Percentiles rank a stretch among this genome's conserved stretches.
Conservation (phyloP, 2,329 filamentous ascomycete genomes). For the Corniculantispora saksenae region DNA sequence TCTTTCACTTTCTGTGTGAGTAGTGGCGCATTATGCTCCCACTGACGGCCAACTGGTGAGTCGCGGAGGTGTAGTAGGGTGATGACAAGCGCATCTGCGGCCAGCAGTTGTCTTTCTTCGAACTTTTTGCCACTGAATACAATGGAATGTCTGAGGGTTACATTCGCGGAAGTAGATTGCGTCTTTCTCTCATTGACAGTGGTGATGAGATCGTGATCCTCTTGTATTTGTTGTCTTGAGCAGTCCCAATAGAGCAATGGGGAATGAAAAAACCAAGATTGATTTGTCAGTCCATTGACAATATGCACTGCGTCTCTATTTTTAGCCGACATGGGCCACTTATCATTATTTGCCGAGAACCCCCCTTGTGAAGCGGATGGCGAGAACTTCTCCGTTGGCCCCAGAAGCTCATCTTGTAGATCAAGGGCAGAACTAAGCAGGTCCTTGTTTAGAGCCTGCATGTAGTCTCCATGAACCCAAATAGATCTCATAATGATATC, state of each 20-base stretch:
- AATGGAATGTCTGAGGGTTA: constrained; percentile 74
- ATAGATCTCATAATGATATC: constrained; percentile 82
- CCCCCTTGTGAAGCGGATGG: constrained; percentile 42
- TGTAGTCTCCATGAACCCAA: constrained; percentile 81
- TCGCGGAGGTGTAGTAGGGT: constrained; percentile 70
- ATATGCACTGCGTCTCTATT: constrained; percentile 60
- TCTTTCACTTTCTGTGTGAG: constrained; percentile 51
- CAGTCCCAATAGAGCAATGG: constrained; percentile 80
- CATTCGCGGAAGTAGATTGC: constrained; percentile 67
- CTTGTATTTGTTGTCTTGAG: constrained; percentile 56
- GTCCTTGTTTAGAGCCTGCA: constrained; percentile 68
- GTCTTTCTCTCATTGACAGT: constrained; percentile 69
- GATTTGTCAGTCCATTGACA: constrained; percentile 59
- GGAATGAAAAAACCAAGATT: constrained; percentile 80
- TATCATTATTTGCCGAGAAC: constrained; percentile 30
- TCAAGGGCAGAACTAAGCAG: constrained; percentile 67
- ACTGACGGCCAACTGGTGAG: constrained; percentile 63
- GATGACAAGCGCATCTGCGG: constrained; percentile 77
- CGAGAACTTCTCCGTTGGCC: constrained; percentile 57
- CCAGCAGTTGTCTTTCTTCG: constrained; percentile 64
- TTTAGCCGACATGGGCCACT: constrained; percentile 40
- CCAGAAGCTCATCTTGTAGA: constrained; percentile 70
- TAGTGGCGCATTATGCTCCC: constrained; percentile 60
- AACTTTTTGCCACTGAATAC: constrained; percentile 83
- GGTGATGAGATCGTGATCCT: constrained; percentile 62